Evolutionary conservation across 2,329 filamentous ascomycete genomes (phyloP).

Genomic region (Delphinella strobiligena): DNA sequence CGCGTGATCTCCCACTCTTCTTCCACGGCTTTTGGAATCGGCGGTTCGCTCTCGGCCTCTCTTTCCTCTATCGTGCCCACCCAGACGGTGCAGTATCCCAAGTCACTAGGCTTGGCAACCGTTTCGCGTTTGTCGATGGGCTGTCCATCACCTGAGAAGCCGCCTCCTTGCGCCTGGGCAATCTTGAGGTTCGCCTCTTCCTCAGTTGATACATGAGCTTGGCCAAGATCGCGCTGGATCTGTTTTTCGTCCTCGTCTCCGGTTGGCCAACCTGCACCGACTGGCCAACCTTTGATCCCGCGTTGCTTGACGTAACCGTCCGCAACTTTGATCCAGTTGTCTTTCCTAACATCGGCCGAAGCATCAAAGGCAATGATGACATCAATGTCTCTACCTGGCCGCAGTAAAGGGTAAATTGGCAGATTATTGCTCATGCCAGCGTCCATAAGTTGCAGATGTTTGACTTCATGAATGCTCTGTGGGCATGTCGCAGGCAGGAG

Average conservation of each 20-base stretch:
- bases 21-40: conserved; percentile 41
- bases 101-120: conserved; percentile 31
- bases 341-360: conserved; percentile 80
- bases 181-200: conserved; percentile 54
- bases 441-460: conserved; percentile 67
- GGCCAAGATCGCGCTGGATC: conserved; percentile 52
- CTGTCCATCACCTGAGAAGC: conserved; percentile 6
- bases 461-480: conserved; percentile 55
- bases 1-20: conserved; percentile 56
- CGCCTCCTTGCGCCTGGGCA: conserved; percentile 37
- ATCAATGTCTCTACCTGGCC: conserved; percentile 79
- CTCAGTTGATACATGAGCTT: conserved; percentile 50
- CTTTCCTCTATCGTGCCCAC: conserved; percentile 74
- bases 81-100: conserved; percentile 93
- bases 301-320: conserved; percentile 88
- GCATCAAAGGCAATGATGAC: conserved; percentile 89
- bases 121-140: conserved; percentile 12
- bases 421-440: conserved; percentile 98
- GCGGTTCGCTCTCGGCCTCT: conserved; percentile 41
- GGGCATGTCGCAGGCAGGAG: conserved; percentile 67
- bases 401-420: conserved; percentile 85
- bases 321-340: conserved; percentile 91
- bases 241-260: conserved; percentile 45
- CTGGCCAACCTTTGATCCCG: conserved; percentile 85
- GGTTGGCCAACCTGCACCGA: conserved; percentile 88